A percentile compares a stretch with the other conserved stretches of the same genome.
Conservation (phyloP, 2,329 filamentous ascomycete genomes). For the Cryoendolithus antarcticus region DNA sequence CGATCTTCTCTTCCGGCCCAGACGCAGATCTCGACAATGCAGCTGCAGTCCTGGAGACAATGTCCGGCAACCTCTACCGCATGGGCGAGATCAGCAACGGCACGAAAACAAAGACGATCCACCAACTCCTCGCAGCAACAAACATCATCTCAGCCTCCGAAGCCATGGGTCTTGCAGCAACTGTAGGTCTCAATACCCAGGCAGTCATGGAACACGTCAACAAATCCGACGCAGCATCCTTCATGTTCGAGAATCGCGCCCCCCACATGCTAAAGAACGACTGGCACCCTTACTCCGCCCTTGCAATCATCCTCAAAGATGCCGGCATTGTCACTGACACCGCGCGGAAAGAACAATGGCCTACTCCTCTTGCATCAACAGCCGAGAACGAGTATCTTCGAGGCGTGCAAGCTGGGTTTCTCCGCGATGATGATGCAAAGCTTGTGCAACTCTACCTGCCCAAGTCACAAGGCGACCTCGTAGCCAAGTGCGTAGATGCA, state of each 20-base stretch:
- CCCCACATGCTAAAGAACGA: conserved; percentile 41
- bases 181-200: conserved; percentile 40
- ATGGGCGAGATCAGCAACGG: conserved; percentile 42
- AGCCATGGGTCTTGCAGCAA: conserved; percentile 44
- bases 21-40: conserved; percentile 44
- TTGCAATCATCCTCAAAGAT: conserved; percentile 38
- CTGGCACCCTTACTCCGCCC: conserved; percentile 32
- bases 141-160: conserved; percentile 46
- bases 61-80: conserved; percentile 53
- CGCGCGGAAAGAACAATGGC: conserved; percentile 45
- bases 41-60: conserved; percentile 46
- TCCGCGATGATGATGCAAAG: conserved; percentile 42
- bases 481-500: conserved; percentile 21
- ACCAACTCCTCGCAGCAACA: conserved; percentile 46
- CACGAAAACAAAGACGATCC: conserved; percentile 46
- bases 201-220: conserved; percentile 38
- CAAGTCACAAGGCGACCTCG: conserved; percentile 18
- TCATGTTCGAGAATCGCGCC: conserved; percentile 47
- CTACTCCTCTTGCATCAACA: conserved; percentile 46
- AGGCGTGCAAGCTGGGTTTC: conserved; percentile 45
- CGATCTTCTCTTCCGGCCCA: conserved; percentile 57
- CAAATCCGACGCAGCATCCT: conserved; percentile 29
- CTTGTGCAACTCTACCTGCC: conserved; percentile 42
- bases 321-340: conserved; percentile 55
- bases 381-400: conserved; percentile 56